Evolutionary conservation across 2,329 filamentous ascomycete species (phyloP).

Genomic region (Neonectria coccinea): DNA sequence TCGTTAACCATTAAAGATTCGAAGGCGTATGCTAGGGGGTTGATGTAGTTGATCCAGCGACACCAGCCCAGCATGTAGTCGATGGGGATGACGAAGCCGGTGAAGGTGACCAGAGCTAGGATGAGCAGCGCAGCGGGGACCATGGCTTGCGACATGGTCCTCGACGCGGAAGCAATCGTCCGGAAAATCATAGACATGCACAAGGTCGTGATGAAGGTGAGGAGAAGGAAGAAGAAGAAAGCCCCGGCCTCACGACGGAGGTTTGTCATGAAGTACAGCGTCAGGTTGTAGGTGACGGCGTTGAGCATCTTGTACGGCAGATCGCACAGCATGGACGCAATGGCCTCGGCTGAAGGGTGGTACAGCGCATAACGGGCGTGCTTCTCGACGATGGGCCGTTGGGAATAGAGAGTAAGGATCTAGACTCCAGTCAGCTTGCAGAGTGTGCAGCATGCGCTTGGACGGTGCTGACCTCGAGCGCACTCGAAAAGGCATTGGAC

Average conservation of each 20-base stretch:
- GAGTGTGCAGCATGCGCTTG: too few species aligned
- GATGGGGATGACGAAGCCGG: constrained; percentile 60
- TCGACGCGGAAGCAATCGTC: constrained; percentile 54
- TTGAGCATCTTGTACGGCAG: constrained; percentile 55
- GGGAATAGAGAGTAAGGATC: constrained; percentile 48
- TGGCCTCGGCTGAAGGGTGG: constrained; percentile 48
- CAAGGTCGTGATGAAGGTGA: constrained; percentile 54
- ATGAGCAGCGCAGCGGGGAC: constrained; percentile 54
- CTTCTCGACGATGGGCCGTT: constrained; percentile 51
- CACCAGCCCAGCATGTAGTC: constrained; percentile 71
- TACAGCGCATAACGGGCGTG: constrained; percentile 52
- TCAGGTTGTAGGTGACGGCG: constrained; percentile 56
- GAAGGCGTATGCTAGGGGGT: constrained; percentile 73
- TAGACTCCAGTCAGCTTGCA: constrained; percentile 44
- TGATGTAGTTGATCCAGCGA: constrained; percentile 74
- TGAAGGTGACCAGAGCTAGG: constrained; percentile 49
- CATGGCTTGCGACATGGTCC: constrained; percentile 62
- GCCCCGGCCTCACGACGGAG: constrained; percentile 56
- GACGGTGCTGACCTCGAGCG: constrained; percentile 45
- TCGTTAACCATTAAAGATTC: constrained; percentile 75
- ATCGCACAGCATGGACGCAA: constrained; percentile 53
- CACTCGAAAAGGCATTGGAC: constrained; percentile 59
- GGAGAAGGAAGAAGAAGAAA: constrained; percentile 60
- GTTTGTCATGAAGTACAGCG: constrained; percentile 62
- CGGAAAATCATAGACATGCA: constrained; percentile 59